A percentile compares a stretch with the other conserved stretches of the same genome.
Evolutionary conservation across 164 flowering plant genomes (phyloP).

Genomic region (Vitis rotundifolia): DNA sequence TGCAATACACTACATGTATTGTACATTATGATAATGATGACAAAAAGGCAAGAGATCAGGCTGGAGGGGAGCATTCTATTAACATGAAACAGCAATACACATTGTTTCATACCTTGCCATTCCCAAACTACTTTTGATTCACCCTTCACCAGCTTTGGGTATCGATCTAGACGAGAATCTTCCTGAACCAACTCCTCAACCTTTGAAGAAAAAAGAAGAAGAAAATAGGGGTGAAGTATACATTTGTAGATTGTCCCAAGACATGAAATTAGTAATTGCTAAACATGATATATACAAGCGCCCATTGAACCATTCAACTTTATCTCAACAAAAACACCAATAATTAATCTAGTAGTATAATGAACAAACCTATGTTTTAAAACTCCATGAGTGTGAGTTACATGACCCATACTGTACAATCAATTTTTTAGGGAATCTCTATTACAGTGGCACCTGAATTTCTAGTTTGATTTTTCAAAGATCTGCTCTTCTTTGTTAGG

Average conservation of each 20-base stretch:
- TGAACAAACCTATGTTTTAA: neutral
- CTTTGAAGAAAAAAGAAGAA: slow-evolving; percentile 25
- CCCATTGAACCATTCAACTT: neutral
- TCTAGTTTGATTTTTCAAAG: too few species aligned
- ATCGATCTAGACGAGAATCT: slow-evolving; percentile 89
- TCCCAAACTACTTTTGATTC: slow-evolving; percentile 97
- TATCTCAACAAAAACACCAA: neutral
- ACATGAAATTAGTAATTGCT: neutral
- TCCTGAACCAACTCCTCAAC: slow-evolving; percentile 87
- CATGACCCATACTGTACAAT: too few species aligned
- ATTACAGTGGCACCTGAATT: too few species aligned
- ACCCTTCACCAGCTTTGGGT: slow-evolving; percentile 87
- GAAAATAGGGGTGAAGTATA: too few species aligned
- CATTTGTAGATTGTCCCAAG: neutral
- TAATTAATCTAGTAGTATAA: neutral
- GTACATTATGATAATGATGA: too few species aligned
- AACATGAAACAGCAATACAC: neutral
- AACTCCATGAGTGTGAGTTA: neutral
- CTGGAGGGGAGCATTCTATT: neutral
- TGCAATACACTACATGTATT: too few species aligned
- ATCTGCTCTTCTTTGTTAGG: too few species aligned
- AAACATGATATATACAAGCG: neutral
- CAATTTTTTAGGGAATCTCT: too few species aligned
- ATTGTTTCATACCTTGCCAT: slow-evolving; percentile 88
- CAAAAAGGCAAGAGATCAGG: too few species aligned